These are phyloP conservation scores for Monilinia polystroma DNA, from an alignment of 2,329 filamentous ascomycete species.

Conservation along the genomic window DNA sequence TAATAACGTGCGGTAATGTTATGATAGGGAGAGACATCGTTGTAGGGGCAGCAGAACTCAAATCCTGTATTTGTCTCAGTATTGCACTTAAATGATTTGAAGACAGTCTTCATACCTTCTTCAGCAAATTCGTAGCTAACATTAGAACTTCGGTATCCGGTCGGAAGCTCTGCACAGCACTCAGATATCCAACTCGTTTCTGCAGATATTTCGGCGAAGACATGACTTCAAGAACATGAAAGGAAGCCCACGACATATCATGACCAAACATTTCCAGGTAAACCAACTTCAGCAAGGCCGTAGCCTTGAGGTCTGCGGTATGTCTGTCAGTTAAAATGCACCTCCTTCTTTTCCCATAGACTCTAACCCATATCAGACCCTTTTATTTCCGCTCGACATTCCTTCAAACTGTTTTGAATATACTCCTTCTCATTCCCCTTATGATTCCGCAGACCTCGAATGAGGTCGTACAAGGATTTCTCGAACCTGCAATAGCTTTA, in stretches of 20 bases:
- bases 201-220: constrained; percentile 91
- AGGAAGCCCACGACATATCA: constrained; percentile 99
- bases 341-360: not conserved
- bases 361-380: constrained; percentile 83
- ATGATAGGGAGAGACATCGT: constrained; percentile 83
- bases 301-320: constrained; percentile 81
- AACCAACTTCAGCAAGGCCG: constrained; percentile 89
- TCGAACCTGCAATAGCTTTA: constrained; percentile 71
- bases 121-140: constrained; percentile 93
- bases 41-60: constrained; percentile 68
- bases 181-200: constrained; percentile 92
- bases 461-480: constrained; percentile 98
- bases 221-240: constrained; percentile 99
- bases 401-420: constrained; percentile 87
- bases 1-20: constrained; percentile 93
- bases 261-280: constrained; percentile 99
- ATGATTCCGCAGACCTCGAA: constrained; percentile 90
- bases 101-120: constrained; percentile 62
- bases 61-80: constrained; percentile 53
- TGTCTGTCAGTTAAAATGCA: constrained; percentile 25
- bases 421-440: constrained; percentile 95
- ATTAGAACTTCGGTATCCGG: constrained; percentile 96
- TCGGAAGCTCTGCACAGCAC: constrained; percentile 92
- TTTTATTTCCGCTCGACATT: constrained; percentile 91
- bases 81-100: not conserved